These are phyloP conservation scores for Castanea mollissima DNA, from an alignment of 306 rosid genomes.

Conservation along the genomic window DNA sequence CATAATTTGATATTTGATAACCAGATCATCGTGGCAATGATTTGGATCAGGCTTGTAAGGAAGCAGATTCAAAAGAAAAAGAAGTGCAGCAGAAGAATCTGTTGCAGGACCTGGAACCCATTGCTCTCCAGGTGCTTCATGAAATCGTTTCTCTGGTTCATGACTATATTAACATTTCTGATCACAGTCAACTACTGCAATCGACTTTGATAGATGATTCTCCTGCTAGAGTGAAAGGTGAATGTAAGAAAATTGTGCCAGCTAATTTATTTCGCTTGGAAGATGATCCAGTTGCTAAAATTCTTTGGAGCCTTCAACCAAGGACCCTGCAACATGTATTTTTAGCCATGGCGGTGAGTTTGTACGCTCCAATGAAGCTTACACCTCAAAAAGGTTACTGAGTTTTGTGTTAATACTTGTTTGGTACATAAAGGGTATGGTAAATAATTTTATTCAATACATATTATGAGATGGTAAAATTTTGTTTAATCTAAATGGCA, in stretches of 20 bases:
- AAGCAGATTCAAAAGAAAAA: conserved; percentile 44
- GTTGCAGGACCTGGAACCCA: conserved; percentile 59
- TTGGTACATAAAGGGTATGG: conserved; percentile 2
- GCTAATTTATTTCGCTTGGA: conserved; percentile 33
- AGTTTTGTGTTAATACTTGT: conserved; percentile 13
- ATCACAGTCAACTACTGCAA: conserved; percentile 36
- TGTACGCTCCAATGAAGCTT: conserved; percentile 25
- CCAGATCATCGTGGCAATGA: conserved; percentile 43
- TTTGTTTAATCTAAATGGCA: conserved; percentile 12
- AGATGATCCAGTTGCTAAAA: conserved; percentile 72
- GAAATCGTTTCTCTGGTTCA: conserved; percentile 85
- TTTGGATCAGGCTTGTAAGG: conserved; percentile 39
- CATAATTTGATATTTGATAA: conserved; percentile 31
- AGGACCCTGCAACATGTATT: conserved; percentile 60
- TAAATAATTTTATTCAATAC: conserved; percentile 3
- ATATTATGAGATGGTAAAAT: conserved; percentile 19
- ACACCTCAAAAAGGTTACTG: conserved; percentile 5
- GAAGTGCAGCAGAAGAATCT: conserved; percentile 29
- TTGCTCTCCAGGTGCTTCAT: conserved; percentile 68
- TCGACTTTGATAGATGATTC: conserved; percentile 49
- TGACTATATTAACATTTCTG: conserved; percentile 36
- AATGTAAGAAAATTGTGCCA: conserved; percentile 30
- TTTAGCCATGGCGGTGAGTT: conserved; percentile 84
- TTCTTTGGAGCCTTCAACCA: conserved; percentile 58
- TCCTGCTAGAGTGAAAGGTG: conserved; percentile 34